Percentiles rank a stretch among this genome's conserved stretches.
These are phyloP conservation scores for Phaseolus lunatus DNA, from an alignment of 306 rosid species.

Conservation along the genomic window DNA sequence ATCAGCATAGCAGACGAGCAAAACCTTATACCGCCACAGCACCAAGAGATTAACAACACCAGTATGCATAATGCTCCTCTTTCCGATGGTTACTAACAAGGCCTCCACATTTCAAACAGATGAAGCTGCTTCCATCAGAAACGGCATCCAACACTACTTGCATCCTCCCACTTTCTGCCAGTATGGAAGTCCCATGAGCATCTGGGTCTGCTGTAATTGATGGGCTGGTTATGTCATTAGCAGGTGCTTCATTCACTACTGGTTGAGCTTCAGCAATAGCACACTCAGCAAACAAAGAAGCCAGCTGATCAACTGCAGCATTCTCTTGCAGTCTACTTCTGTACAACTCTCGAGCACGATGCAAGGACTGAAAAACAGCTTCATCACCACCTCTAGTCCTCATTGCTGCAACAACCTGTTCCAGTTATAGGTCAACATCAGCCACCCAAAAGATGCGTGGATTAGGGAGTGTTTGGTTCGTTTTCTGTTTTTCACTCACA, in stretches of 20 bases:
- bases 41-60: conserved; percentile 73
- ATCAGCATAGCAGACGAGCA: conserved; percentile 32
- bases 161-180: conserved; percentile 89
- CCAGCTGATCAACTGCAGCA: conserved; percentile 79
- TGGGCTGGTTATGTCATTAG: conserved; percentile 28
- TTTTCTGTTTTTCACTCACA: background rate
- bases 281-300: conserved; percentile 95
- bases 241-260: conserved; percentile 47
- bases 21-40: conserved; percentile 6
- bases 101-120: conserved; percentile 96
- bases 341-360: conserved; percentile 86
- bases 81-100: conserved; percentile 88
- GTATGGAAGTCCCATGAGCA: conserved; percentile 69
- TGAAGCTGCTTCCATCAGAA: conserved; percentile 95
- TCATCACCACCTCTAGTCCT: conserved; percentile 86
- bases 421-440: conserved; percentile 37
- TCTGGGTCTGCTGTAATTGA: conserved; percentile 51
- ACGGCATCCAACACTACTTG: conserved; percentile 92
- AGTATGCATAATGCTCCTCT: conserved; percentile 86
- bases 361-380: conserved; percentile 77
- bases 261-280: conserved; percentile 94
- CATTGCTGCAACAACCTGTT: conserved; percentile 80
- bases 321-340: conserved; percentile 73
- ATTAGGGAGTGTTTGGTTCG: background rate
- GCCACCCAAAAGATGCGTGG: conserved; percentile 5